Evolutionary conservation across 2,329 filamentous ascomycete genomes (phyloP).

Genomic region (Cladosporium sp.): DNA sequence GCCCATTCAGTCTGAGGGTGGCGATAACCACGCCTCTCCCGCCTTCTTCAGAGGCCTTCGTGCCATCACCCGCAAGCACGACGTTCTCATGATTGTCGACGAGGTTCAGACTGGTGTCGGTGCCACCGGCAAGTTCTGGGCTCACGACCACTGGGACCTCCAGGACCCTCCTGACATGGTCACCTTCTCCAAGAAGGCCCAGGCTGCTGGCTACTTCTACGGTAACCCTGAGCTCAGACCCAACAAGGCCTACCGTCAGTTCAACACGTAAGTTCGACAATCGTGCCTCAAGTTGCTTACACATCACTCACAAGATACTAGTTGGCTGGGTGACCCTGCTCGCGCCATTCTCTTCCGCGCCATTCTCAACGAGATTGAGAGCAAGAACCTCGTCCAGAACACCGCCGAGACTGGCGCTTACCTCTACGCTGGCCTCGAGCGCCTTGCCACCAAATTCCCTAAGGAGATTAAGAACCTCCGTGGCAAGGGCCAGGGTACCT

Average conservation of each 20-base stretch:
- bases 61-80: constrained; percentile 72
- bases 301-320: constrained; percentile 20
- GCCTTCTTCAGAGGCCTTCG: constrained; percentile 84
- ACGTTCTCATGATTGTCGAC: constrained; percentile 84
- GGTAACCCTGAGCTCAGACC: constrained; percentile 76
- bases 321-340: constrained; percentile 89
- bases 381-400: constrained; percentile 73
- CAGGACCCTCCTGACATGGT: constrained; percentile 83
- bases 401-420: constrained; percentile 79
- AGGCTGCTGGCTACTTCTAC: constrained; percentile 91
- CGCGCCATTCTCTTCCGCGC: constrained; percentile 81
- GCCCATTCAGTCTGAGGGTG: constrained; percentile 90
- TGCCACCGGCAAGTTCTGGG: constrained; percentile 93
- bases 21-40: constrained; percentile 89
- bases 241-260: constrained; percentile 93
- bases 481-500: constrained; percentile 85
- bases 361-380: constrained; percentile 79
- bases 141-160: constrained; percentile 92
- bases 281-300: background rate
- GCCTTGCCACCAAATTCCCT: constrained; percentile 69
- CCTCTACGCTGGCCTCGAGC: constrained; percentile 69
- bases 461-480: constrained; percentile 78
- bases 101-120: constrained; percentile 93
- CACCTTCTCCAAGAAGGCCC: constrained; percentile 93
- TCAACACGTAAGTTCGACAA: constrained; percentile 66